Conservation (phyloP, 371 early-diverging fungal species). For the Quaeritorhiza haematococci region DNA sequence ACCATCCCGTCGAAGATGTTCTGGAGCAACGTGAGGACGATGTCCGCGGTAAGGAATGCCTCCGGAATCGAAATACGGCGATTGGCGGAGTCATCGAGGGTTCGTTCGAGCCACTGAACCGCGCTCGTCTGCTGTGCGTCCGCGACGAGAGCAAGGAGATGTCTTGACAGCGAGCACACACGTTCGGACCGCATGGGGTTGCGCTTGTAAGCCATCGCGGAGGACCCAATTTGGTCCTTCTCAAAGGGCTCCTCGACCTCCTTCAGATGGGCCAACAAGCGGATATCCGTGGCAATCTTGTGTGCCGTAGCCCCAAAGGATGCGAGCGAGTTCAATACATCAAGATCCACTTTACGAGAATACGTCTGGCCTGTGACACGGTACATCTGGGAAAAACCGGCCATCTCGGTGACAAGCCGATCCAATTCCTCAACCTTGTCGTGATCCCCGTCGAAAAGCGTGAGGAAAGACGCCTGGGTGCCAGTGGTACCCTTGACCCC, state of each 20-base stretch:
- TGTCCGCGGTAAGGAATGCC: conserved; percentile 95
- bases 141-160: conserved; percentile 86
- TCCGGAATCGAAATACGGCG: conserved; percentile 94
- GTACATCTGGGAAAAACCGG: conserved; percentile 78
- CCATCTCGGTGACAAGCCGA: conserved; percentile 79
- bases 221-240: conserved; percentile 96
- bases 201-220: conserved; percentile 99
- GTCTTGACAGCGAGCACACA: conserved; percentile 91
- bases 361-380: conserved; percentile 97
- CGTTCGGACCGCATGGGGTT: conserved; percentile 98
- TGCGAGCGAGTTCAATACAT: conserved; percentile 77
- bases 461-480: conserved; percentile 95
- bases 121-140: conserved; percentile 87
- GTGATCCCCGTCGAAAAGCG: conserved; percentile 91
- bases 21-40: conserved; percentile 84
- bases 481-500: conserved; percentile 99
- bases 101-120: conserved; percentile 96
- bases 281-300: conserved; percentile 94
- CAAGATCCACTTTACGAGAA: conserved; percentile 94
- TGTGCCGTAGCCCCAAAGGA: conserved; percentile 95
- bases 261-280: conserved; percentile 92
- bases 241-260: conserved; percentile 98
- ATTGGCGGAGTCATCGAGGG: conserved; percentile 93
- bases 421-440: conserved; percentile 89
- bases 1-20: conserved; percentile 96